Evolutionary conservation across 1,139 yeast genomes (phyloP).

Genomic region (Geotrichum phurueaensis): DNA sequence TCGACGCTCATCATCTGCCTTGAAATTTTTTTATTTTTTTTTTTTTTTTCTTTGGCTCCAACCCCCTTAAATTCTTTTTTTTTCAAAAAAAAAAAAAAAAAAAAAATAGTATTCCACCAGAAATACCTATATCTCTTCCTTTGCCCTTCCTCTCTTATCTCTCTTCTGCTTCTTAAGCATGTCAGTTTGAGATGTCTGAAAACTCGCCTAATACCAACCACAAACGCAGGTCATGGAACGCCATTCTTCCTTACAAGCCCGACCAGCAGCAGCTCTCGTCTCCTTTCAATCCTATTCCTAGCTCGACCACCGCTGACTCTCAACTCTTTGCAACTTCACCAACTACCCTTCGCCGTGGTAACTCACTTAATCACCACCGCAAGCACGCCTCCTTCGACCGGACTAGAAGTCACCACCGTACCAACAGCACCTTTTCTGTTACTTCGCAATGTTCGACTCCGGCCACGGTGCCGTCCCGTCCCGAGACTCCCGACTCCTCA

Average conservation of each 20-base stretch:
- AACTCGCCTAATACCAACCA: neutral
- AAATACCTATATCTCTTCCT: neutral
- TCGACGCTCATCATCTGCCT: neutral
- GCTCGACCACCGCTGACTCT: neutral
- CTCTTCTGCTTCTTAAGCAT: neutral
- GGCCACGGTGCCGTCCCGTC: constrained; percentile 3
- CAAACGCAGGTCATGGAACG: constrained; percentile 10
- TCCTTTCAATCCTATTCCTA: neutral
- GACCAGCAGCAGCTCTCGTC: neutral
- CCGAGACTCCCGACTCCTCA: constrained; percentile 7
- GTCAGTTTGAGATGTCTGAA: neutral
- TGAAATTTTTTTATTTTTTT: neutral
- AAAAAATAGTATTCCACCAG: neutral
- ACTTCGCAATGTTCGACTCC: constrained; percentile 4
- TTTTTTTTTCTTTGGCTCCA: neutral
- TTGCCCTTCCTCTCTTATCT: neutral
- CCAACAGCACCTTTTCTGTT: constrained; percentile 9
- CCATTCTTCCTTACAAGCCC: neutral
- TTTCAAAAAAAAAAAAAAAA: neutral
- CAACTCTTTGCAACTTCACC: neutral
- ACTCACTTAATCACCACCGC: neutral
- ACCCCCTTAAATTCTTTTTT: neutral
- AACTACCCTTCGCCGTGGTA: neutral
- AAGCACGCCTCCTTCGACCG: constrained; percentile 1
- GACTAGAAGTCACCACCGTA: constrained; percentile 3